Percentiles rank a stretch among this genome's conserved stretches.
Conservation (phyloP, 2,329 filamentous ascomycete genomes). For the Alternaria sp. region DNA sequence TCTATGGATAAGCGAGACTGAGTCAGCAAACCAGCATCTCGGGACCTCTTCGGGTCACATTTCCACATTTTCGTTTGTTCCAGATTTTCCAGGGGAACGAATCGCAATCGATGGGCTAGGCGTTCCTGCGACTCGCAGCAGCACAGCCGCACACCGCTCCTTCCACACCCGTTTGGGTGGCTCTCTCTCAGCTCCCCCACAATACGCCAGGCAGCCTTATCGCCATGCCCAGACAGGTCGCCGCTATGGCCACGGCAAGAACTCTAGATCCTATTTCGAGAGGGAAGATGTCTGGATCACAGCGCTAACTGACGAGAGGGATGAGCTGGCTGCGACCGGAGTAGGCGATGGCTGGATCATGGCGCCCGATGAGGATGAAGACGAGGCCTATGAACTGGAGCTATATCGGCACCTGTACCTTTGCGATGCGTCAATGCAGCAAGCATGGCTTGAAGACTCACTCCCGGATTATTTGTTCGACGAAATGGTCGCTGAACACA, state of each 20-base stretch:
- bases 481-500: constrained; percentile 3
- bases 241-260: constrained; percentile 1
- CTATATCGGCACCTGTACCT: background rate
- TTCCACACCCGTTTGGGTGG: background rate
- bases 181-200: constrained; percentile 5
- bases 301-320: background rate
- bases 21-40: constrained; percentile 1
- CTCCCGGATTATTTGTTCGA: constrained; percentile 1
- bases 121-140: background rate
- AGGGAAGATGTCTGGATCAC: constrained; percentile 1
- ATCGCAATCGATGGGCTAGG: background rate
- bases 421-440: background rate
- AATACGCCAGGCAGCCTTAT: constrained; percentile 2
- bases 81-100: background rate
- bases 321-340: background rate
- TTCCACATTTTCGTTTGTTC: background rate
- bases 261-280: background rate
- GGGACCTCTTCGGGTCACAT: background rate
- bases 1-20: background rate
- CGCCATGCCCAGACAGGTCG: background rate
- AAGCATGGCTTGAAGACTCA: background rate
- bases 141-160: constrained; percentile 10
- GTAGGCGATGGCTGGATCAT: background rate
- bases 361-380: background rate
- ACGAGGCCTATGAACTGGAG: background rate